phyloP scores from a whole-genome alignment of 805 yeast genomes.

The Suhomyces xylopsoci region DNA sequence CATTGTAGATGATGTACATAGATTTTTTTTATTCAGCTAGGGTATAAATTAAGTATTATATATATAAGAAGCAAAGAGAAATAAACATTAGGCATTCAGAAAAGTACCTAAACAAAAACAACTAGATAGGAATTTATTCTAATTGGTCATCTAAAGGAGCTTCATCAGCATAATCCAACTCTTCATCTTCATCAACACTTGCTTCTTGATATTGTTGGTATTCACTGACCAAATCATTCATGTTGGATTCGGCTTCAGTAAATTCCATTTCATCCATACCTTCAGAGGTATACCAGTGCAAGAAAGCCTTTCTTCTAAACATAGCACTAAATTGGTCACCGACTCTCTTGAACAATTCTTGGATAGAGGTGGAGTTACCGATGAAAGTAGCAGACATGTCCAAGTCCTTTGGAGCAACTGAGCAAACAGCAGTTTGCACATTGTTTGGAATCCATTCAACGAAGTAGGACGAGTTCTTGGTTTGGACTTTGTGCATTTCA shows the following conservation, averaged over 20 bases:
- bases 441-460: slow-evolving; percentile 97
- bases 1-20: neutral
- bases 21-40: neutral
- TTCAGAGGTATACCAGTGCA: slow-evolving; percentile 93
- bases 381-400: slow-evolving; percentile 91
- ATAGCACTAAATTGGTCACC: slow-evolving; percentile 88
- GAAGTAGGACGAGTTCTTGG: slow-evolving; percentile 75
- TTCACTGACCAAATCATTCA: slow-evolving; percentile 85
- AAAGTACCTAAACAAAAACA: neutral
- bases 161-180: slow-evolving; percentile 65
- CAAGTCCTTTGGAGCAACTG: slow-evolving; percentile 81
- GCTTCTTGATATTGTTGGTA: slow-evolving; percentile 90
- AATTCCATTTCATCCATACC: slow-evolving; percentile 97
- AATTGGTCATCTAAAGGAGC: slow-evolving; percentile 54
- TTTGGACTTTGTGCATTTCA: slow-evolving; percentile 82
- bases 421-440: slow-evolving; percentile 90
- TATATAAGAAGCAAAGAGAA: slow-evolving; percentile 12
- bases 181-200: slow-evolving; percentile 72
- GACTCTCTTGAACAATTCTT: slow-evolving; percentile 84
- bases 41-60: slow-evolving; percentile 9
- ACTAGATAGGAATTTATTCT: slow-evolving; percentile 25
- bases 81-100: slow-evolving; percentile 3
- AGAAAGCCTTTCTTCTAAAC: slow-evolving; percentile 92
- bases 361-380: slow-evolving; percentile 91
- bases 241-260: slow-evolving; percentile 88